These are phyloP conservation scores for Tetrahymena malaccensis DNA, from an alignment of 73 alveolate species.

Conservation along the genomic window DNA sequence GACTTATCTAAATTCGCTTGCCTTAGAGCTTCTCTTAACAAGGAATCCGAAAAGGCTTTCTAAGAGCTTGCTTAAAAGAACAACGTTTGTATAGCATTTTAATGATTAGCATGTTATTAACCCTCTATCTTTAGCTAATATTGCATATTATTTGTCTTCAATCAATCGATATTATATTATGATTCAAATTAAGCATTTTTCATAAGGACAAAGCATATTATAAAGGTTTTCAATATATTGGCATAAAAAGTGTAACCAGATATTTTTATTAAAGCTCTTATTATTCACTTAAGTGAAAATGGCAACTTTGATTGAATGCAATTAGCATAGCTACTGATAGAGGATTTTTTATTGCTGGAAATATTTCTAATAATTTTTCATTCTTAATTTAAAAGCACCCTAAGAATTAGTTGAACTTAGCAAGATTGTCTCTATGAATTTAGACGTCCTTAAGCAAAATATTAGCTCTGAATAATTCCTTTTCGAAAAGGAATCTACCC, in stretches of 20 bases:
- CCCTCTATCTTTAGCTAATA: background rate
- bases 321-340: background rate
- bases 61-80: background rate
- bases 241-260: background rate
- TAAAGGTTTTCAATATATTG: background rate
- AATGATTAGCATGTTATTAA: background rate
- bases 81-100: background rate
- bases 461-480: background rate
- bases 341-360: background rate
- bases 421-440: background rate
- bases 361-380: background rate
- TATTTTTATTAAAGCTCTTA: too few relatives aligned
- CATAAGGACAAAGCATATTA: background rate
- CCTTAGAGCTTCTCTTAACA: slow-evolving; percentile 1
- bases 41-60: background rate
- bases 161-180: background rate
- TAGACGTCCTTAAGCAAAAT: background rate
- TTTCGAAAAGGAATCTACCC: background rate
- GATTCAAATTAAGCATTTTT: background rate
- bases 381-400: background rate
- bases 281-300: background rate
- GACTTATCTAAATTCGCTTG: background rate
- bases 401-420: background rate
- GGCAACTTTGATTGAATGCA: background rate
- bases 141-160: background rate